Conservation (phyloP, 176 grass and related monocot species). For the Zea mays region DNA sequence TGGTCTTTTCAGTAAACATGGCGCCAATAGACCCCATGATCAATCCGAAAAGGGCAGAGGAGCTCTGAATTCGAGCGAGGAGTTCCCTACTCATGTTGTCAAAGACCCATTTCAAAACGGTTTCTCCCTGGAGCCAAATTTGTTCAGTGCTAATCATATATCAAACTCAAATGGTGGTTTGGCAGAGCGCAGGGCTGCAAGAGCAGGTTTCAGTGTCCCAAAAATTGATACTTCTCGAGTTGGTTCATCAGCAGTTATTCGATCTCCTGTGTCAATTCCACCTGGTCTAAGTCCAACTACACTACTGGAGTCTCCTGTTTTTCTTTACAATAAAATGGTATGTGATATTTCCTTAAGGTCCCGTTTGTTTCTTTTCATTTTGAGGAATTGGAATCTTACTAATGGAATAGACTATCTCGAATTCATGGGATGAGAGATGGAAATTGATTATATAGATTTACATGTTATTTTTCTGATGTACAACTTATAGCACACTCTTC, state of each 20-base stretch:
- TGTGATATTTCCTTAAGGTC: too few relatives aligned
- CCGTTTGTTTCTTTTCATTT: slow-evolving; percentile 28
- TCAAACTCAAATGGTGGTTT: slow-evolving; percentile 55
- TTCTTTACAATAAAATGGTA: too few relatives aligned
- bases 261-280: too few relatives aligned
- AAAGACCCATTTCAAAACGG: slow-evolving; percentile 38
- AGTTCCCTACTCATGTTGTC: slow-evolving; percentile 39
- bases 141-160: slow-evolving; percentile 49
- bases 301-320: too few relatives aligned
- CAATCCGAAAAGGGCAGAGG: slow-evolving; percentile 37
- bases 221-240: slow-evolving; percentile 72
- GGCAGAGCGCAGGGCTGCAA: slow-evolving; percentile 76
- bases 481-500: too few relatives aligned
- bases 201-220: slow-evolving; percentile 72
- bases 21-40: slow-evolving; percentile 29
- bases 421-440: too few relatives aligned
- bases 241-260: slow-evolving; percentile 50
- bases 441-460: too few relatives aligned
- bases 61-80: slow-evolving; percentile 32
- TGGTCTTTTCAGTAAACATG: slow-evolving; percentile 51
- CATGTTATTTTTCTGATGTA: too few relatives aligned
- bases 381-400: too few relatives aligned
- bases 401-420: too few relatives aligned
- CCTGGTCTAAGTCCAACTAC: too few relatives aligned
- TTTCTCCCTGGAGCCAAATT: slow-evolving; percentile 45